phyloP scores from a whole-genome alignment of 768 basidiomycete genomes.

The Termitomyces sp. region DNA sequence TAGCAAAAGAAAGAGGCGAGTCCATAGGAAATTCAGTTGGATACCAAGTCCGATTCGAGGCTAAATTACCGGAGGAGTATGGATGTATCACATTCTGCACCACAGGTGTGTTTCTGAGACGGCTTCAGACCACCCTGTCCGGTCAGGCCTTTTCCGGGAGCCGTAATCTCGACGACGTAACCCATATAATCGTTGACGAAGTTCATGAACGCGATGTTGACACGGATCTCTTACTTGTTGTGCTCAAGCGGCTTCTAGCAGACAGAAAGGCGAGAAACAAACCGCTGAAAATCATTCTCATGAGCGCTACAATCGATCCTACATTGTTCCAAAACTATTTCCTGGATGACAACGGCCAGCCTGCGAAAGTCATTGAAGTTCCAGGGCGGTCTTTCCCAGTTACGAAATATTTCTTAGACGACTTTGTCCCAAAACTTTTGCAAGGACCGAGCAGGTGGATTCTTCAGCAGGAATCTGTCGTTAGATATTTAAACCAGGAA shows the following conservation, averaged over 20 bases:
- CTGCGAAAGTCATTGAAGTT: conserved; percentile 69
- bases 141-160: conserved; percentile 27
- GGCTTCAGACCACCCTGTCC: conserved; percentile 71
- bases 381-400: conserved; percentile 95
- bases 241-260: conserved; percentile 75
- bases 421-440: conserved; percentile 53
- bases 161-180: conserved; percentile 63
- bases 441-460: conserved; percentile 51
- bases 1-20: conserved; percentile 85
- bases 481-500: conserved; percentile 69
- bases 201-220: conserved; percentile 95
- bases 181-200: conserved; percentile 92
- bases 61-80: conserved; percentile 68
- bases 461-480: conserved; percentile 61
- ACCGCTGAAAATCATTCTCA: conserved; percentile 82
- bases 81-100: conserved; percentile 93
- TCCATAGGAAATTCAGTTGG: conserved; percentile 67
- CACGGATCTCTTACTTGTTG: conserved; percentile 84
- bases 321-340: conserved; percentile 89
- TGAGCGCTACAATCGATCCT: conserved; percentile 96
- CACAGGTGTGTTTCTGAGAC: conserved; percentile 83
- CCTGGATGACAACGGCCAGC: conserved; percentile 47
- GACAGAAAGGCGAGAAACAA: conserved; percentile 66
- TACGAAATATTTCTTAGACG: conserved; percentile 72
- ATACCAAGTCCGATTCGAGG: conserved; percentile 90